Evolutionary conservation across 2,329 filamentous ascomycete species (phyloP), one percentile per base, ranked within the genome.

Genomic region (Podosphaera fusca): DNA sequence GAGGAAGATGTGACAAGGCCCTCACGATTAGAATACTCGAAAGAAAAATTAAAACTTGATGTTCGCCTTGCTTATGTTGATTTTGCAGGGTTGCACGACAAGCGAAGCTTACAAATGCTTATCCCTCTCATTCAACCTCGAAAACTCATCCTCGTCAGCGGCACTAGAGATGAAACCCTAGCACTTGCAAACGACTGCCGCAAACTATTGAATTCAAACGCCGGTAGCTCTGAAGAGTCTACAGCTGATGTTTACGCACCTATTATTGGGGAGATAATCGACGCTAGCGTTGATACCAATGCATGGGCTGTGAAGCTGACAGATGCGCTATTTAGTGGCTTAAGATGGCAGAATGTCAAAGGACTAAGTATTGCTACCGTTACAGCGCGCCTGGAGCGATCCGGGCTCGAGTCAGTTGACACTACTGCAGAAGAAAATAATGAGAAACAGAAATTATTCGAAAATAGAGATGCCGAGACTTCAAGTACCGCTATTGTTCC

Each of bases 281-380:
- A 98, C 68, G 92, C 90, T 10, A 95, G 89, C 65, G 90, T 96
- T 47, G 92, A 98, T 67, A 96, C 90, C 4, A 95, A 96, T 67
- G 89, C 92, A 3, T 98, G 94, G 92, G 83, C 86, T 31, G 85
- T 98, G 59, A 94, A 89, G 69, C 76, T 98, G 21, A 88, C 87
- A 54, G 86, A 90, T 63, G 74, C 79, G 50, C 79, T 98, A 29
- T 85, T 94, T 59, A 87, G 87, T 69, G 84, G 84, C 63, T 75
- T 98, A 59, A 87, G 86, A 66, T 96, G 92, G 92, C 92, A 96
- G 71, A 89, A 87, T 58, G 88, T 96, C 31, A 82, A 87, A 57
- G 88, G 85, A 1, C 74, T 96, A 6, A 85, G 87, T 45, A 87
- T 98, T 58, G 90, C 95, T 14, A 94, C 90, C n/a, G 76, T 98